Percentiles rank a stretch among this genome's conserved stretches.
phyloP scores from a whole-genome alignment of 2,329 filamentous ascomycete genomes.

The Penicillium paneum region DNA sequence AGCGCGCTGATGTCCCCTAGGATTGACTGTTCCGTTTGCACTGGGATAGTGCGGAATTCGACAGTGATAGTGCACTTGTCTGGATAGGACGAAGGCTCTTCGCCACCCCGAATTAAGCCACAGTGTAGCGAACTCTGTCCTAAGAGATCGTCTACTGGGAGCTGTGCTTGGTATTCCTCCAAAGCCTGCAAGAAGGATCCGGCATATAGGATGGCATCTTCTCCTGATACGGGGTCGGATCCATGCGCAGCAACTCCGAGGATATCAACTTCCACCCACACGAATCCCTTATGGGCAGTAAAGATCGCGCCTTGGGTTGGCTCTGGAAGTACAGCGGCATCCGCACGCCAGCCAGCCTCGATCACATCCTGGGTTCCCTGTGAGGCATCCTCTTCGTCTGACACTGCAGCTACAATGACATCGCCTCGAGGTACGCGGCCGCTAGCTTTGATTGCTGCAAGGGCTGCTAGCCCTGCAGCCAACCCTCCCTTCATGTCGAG shows the following conservation, averaged over 20 bases:
- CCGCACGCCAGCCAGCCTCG: constrained; percentile 52
- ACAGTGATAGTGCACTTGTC: constrained; percentile 48
- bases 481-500: constrained; percentile 55
- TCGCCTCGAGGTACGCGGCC: constrained; percentile 43
- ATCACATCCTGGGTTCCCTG: constrained; percentile 53
- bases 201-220: constrained; percentile 51
- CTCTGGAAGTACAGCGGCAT: constrained; percentile 52
- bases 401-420: constrained; percentile 53
- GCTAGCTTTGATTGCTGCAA: constrained; percentile 39
- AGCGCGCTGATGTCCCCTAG: constrained; percentile 39
- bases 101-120: constrained; percentile 50
- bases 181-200: constrained; percentile 50
- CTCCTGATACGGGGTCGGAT: constrained; percentile 42
- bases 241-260: constrained; percentile 37
- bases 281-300: constrained; percentile 52
- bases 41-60: constrained; percentile 50
- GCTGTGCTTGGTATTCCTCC: constrained; percentile 40
- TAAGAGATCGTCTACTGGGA: constrained; percentile 36
- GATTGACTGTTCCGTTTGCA: constrained; percentile 42
- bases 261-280: constrained; percentile 36
- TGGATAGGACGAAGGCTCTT: constrained; percentile 54
- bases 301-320: constrained; percentile 46
- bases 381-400: constrained; percentile 53
- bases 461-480: constrained; percentile 46
- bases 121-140: constrained; percentile 48